Conservation (phyloP, 2,329 filamentous ascomycete species). For the Didymella lethalis region DNA sequence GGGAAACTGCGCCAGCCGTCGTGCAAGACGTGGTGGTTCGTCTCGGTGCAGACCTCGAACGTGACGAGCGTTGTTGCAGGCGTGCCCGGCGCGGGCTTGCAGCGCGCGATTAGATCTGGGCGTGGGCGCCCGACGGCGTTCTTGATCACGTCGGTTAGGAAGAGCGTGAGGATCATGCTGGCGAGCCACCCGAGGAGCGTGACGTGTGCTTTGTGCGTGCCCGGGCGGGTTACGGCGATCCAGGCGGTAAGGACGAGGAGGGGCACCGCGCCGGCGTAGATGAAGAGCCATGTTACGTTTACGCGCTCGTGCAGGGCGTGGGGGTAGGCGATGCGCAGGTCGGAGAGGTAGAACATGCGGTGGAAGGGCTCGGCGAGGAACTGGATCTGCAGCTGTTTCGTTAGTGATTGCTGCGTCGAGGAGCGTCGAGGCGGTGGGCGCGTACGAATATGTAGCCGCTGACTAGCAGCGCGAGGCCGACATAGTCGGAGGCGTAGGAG, state of each 20-base stretch:
- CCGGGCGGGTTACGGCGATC: conserved; percentile 68
- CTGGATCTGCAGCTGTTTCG: conserved; percentile 61
- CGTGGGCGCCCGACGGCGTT: conserved; percentile 84
- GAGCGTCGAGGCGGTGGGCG: too few relatives aligned
- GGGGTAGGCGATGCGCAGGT: conserved; percentile 83
- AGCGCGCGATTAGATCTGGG: conserved; percentile 88
- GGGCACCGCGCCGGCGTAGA: conserved; percentile 79
- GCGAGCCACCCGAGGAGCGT: conserved; percentile 83
- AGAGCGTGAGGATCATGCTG: conserved; percentile 73
- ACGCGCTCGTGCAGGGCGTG: conserved; percentile 87
- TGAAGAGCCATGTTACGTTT: conserved; percentile 76
- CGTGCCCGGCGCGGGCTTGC: conserved; percentile 71
- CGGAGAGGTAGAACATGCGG: conserved; percentile 90
- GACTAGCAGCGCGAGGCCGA: conserved; percentile 77
- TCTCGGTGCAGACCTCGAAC: conserved; percentile 76
- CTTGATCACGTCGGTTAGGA: conserved; percentile 88
- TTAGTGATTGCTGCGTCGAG: conserved; percentile 9
- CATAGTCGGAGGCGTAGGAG: conserved; percentile 88
- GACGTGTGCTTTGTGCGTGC: conserved; percentile 82
- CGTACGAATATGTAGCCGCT: conserved; percentile 69
- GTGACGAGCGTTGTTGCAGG: conserved; percentile 64
- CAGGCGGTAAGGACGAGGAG: conserved; percentile 70
- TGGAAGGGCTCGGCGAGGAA: conserved; percentile 85
- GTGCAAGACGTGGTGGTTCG: conserved; percentile 72
- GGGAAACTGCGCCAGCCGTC: conserved; percentile 88